phyloP scores from a whole-genome alignment of 768 basidiomycete genomes.

The Fomitopsis pulvina region DNA sequence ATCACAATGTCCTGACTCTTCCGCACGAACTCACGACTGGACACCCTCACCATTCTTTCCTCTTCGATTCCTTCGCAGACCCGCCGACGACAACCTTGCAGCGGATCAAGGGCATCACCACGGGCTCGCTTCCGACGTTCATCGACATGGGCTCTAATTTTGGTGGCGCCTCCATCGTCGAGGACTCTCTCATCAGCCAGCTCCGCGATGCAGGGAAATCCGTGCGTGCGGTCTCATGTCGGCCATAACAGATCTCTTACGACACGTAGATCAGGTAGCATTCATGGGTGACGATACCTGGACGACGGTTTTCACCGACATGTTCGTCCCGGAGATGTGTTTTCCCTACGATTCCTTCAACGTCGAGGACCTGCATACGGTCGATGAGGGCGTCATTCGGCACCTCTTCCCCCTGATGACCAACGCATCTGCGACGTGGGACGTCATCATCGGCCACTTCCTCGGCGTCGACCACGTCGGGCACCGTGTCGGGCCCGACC shows the following conservation, averaged over 20 bases:
- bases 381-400: constrained; percentile 83
- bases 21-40: constrained; percentile 63
- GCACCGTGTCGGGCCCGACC: constrained; percentile 87
- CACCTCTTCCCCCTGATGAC: constrained; percentile 79
- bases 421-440: constrained; percentile 45
- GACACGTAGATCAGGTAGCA: constrained; percentile 46
- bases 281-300: constrained; percentile 99
- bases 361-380: constrained; percentile 95
- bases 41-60: constrained; percentile 67
- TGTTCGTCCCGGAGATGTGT: constrained; percentile 66
- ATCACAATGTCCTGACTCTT: constrained; percentile 78
- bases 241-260: constrained; percentile 7
- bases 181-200: constrained; percentile 86
- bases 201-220: constrained; percentile 50
- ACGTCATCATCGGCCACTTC: constrained; percentile 87
- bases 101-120: constrained; percentile 90
- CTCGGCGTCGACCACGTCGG: constrained; percentile 97
- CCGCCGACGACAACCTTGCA: constrained; percentile 95
- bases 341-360: constrained; percentile 96
- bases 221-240: constrained; percentile 36
- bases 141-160: constrained; percentile 93
- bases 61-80: constrained; percentile 88
- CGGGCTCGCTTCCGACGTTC: constrained; percentile 93
- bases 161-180: constrained; percentile 76
- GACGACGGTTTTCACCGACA: constrained; percentile 79